These are phyloP conservation scores for Stemphylium vesicarium DNA, from an alignment of 2,329 filamentous ascomycete species.

Conservation along the genomic window DNA sequence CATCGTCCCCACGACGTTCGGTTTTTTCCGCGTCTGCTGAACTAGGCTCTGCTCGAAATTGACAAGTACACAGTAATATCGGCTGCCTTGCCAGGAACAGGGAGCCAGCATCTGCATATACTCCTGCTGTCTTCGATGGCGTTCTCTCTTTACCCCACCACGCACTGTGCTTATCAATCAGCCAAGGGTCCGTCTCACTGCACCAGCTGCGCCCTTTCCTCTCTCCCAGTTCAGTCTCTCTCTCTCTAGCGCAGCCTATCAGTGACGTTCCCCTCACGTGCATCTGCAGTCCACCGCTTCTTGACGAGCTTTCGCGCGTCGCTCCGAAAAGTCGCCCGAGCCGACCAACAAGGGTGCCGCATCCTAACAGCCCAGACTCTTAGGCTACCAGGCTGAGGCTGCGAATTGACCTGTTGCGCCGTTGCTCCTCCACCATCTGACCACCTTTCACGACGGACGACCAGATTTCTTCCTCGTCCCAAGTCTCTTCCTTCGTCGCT, in stretches of 20 bases:
- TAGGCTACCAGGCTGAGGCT: slow-evolving; percentile 17
- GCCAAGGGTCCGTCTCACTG: slow-evolving; percentile 8
- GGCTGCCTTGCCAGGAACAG: slow-evolving; percentile 27
- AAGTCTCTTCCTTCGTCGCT: slow-evolving; percentile 1
- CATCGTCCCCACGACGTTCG: not conserved
- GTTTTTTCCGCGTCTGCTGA: no score
- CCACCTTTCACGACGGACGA: slow-evolving; percentile 10
- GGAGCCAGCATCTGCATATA: slow-evolving; percentile 10
- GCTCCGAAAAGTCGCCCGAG: slow-evolving; percentile 24
- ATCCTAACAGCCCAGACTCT: slow-evolving; percentile 1
- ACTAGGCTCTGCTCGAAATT: no score
- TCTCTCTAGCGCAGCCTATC: slow-evolving; percentile 18
- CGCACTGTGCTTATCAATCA: slow-evolving; percentile 29
- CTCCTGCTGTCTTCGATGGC: slow-evolving; percentile 19
- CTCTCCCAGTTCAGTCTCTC: slow-evolving; percentile 14
- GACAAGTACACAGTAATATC: not conserved
- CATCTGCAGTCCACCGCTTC: slow-evolving; percentile 20
- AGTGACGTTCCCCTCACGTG: slow-evolving; percentile 11
- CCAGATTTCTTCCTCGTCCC: not conserved
- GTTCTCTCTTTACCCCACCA: slow-evolving; percentile 31
- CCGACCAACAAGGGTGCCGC: slow-evolving; percentile 22
- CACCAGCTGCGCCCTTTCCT: slow-evolving; percentile 27
- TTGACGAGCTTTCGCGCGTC: slow-evolving; percentile 18
- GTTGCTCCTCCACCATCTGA: slow-evolving; percentile 18
- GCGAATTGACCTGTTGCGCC: slow-evolving; percentile 11